phyloP scores from a whole-genome alignment of 306 rosid species.

The Glycine soja region DNA sequence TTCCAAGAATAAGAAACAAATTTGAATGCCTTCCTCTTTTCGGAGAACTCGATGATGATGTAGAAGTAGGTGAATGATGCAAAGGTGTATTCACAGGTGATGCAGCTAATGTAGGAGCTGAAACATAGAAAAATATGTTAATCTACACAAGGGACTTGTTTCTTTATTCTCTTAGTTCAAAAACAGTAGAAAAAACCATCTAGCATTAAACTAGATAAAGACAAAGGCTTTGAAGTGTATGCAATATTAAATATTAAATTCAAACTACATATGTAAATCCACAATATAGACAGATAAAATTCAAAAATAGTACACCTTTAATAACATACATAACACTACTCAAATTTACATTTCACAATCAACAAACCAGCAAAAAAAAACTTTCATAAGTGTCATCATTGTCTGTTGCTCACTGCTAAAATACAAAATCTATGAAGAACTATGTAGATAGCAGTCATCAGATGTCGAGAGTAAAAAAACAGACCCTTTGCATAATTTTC shows the following conservation, averaged over 20 bases:
- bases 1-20: constrained; percentile 70
- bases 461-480: background rate
- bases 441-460: constrained; percentile 7
- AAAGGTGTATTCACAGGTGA: constrained; percentile 69
- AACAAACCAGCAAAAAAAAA: background rate
- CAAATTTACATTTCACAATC: constrained; percentile 21
- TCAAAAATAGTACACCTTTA: constrained; percentile 12
- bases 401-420: background rate
- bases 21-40: constrained; percentile 65
- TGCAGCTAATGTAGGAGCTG: constrained; percentile 72
- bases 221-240: constrained; percentile 9
- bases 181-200: background rate
- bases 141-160: constrained; percentile 16
- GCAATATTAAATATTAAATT: background rate
- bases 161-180: background rate
- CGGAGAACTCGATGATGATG: constrained; percentile 54
- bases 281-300: constrained; percentile 3
- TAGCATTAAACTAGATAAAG: background rate
- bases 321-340: constrained; percentile 5
- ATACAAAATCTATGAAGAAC: constrained; percentile 32
- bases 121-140: constrained; percentile 41
- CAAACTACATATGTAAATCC: background rate
- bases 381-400: background rate
- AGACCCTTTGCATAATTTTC: constrained; percentile 1
- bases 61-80: constrained; percentile 48